These are phyloP conservation scores for Cladosporium sphaerospermum DNA, from an alignment of 2,329 filamentous ascomycete species.

Conservation along the genomic window DNA sequence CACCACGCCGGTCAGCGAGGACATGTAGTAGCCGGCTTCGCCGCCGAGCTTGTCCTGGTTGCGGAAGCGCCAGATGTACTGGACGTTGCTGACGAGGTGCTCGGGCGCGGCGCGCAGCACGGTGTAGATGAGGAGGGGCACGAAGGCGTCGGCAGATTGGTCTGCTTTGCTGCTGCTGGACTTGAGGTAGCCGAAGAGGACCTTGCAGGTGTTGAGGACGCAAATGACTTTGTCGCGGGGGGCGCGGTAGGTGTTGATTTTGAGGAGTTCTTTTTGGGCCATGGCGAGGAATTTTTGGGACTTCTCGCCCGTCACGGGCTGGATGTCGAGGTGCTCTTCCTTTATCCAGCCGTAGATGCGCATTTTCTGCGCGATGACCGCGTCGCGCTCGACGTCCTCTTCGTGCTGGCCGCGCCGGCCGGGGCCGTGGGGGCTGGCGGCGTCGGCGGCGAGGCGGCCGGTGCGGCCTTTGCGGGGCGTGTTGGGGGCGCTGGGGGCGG, in stretches of 20 bases:
- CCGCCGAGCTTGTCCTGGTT: conserved; percentile 96
- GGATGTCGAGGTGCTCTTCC: conserved; percentile 90
- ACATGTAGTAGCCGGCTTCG: conserved; percentile 97
- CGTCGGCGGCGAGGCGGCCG: conserved; percentile 35
- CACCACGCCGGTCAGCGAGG: conserved; percentile 88
- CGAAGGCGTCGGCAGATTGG: conserved; percentile 92
- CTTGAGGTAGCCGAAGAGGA: conserved; percentile 91
- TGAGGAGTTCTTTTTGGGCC: conserved; percentile 88
- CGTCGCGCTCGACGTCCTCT: conserved; percentile 93
- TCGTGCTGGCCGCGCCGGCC: conserved; percentile 94
- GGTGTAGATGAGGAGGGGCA: conserved; percentile 90
- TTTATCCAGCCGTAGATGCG: conserved; percentile 93
- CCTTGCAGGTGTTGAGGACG: conserved; percentile 97
- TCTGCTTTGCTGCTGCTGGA: conserved; percentile 89
- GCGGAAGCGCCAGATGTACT: conserved; percentile 93
- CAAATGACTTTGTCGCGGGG: conserved; percentile 98
- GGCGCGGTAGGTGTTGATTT: conserved; percentile 96
- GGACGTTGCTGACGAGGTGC: conserved; percentile 92
- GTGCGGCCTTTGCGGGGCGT: conserved; percentile 64
- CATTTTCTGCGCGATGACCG: conserved; percentile 93
- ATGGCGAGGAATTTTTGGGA: conserved; percentile 81
- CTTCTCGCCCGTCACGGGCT: conserved; percentile 67
- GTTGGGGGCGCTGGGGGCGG: conserved; percentile 61
- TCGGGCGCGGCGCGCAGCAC: conserved; percentile 92
- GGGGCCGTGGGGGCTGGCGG: conserved; percentile 52